Base-by-base conservation (phyloP, 441 rosid species). In the Croton laevigatus region DNA sequence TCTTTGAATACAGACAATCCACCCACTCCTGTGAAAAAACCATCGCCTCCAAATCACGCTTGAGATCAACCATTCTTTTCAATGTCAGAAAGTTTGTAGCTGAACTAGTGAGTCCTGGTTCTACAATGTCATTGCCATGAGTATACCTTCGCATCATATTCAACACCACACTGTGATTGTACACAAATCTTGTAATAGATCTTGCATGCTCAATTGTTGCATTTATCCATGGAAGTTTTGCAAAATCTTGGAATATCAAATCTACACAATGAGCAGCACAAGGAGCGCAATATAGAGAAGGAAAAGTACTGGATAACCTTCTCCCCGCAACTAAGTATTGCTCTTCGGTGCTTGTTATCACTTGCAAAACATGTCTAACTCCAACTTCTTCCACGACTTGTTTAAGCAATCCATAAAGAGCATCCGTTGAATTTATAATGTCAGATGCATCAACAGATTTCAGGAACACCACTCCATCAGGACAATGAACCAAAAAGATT, bases 351-450 rank as follows among this genome's bases (percentile, higher is more conserved):
- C 82, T 84, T 19, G 89, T 83, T 55, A 91, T 88, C 63, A 93
- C 94, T 79, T 91, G 97, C 77, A 91, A 73, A 49, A 91, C 90
- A 64, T 87, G 78, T 55, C 78, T 77, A 17, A 52, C 81, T 0
- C 97, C 98, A 51, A 89, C 83, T 75, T 93, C 98, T 79, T 89
- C 91, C 46, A 91, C 96, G 46, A 84, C 89, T 68, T 84, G 87
- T 78, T 80, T 85, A 68, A 91, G 81, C 64, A 86, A 71, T 76
- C 86, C 93, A 68, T 78, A 86, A 71, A 93, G 75, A 55, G 79
- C 80, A 59, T 89, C 98, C 1, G 84, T 59, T 34, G 90, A 93
- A 78, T 71, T 78, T 37, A 87, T 65, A 52, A 82, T 73, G 57
- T 83, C 84, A 9, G 90, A 81, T 8, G 90, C 94, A 62, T 91